These are phyloP conservation scores for Cytospora paraplurivora DNA, from an alignment of 2,329 filamentous ascomycete genomes.

Conservation along the genomic window DNA sequence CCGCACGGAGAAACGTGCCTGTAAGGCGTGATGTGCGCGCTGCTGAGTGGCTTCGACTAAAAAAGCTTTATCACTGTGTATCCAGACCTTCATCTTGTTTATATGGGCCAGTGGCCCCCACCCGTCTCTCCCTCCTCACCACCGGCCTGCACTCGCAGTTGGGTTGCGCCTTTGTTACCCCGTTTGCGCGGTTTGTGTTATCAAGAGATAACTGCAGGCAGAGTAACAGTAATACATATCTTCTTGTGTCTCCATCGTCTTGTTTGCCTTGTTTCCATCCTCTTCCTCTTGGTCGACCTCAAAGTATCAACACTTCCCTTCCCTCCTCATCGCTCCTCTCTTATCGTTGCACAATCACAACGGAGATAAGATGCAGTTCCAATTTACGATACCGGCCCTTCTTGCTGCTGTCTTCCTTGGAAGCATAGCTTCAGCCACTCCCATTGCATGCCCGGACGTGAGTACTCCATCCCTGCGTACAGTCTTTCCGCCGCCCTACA, in stretches of 20 bases:
- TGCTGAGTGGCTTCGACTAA: too few species aligned
- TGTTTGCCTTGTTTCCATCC: neutral
- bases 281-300: neutral
- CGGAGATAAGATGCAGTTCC: constrained; percentile 20
- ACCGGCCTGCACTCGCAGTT: constrained; percentile 9
- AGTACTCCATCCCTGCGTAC: neutral
- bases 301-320: neutral
- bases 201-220: constrained; percentile 13
- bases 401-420: constrained; percentile 24
- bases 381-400: constrained; percentile 13
- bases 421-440: constrained; percentile 21
- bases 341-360: neutral
- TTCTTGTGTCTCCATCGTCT: constrained; percentile 3
- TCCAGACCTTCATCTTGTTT: constrained; percentile 3
- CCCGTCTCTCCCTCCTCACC: neutral
- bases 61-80: neutral
- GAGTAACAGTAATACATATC: constrained; percentile 5
- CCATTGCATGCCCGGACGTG: constrained; percentile 28
- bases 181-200: constrained; percentile 6
- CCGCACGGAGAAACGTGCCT: too few species aligned
- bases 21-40: too few species aligned
- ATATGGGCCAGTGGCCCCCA: neutral
- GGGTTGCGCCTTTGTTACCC: constrained; percentile 3
- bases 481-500: neutral
- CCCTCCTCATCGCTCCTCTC: neutral